Evolutionary conservation across 371 early-diverging fungal genomes (phyloP), one percentile per base, ranked within the genome.

Genomic region (Rhizopus microsporus): DNA sequence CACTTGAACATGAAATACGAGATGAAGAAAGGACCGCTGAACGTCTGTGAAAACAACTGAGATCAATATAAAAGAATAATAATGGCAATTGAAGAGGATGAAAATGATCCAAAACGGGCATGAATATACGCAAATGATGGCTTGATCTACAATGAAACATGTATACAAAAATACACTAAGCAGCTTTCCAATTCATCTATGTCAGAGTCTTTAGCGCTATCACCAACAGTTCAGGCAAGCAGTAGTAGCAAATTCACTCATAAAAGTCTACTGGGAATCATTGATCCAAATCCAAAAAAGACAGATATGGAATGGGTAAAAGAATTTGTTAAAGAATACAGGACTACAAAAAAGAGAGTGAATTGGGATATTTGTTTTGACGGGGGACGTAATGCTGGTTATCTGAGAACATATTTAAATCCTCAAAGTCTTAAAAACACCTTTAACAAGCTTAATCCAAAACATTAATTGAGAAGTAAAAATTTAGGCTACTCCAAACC

Each of bases 381-480:
- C 50, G 51, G 50, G 55, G 61, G 51, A 44, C 61, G 51, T 38
- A 51, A 35, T 38, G 56, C 55, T 55, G 61, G 61, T 49, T 60
- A 55, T 60, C 17, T 51, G 16, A 45, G 33, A 43, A 55, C 56
- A 44, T 55, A 60, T 55, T 44, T 54, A 51, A 60, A 60, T 54
- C 6, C 55, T 44, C 55, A 54, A 48, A 60, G 55, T 50, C 56
- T 60, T 51, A 55, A 55, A 51, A 60, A 55, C 51, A 60, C 51
- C 43, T 60, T 54, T 54, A 60, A 60, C 49, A 49, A 49, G 48
- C 60, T 54, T 48, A 54, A 59, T 47, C 34, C 48, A 59, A 59
- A 59, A 53, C 45, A 46, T 37, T 59, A 59, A 17, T 52, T 59
- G 1, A 2, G 23, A 23, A 23, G n/a, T n/a, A n/a, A n/a, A n/a